A percentile compares a stretch with the other conserved stretches of the same genome.
Conservation (phyloP, 2,329 filamentous ascomycete species). For the Nakataea oryzae region DNA sequence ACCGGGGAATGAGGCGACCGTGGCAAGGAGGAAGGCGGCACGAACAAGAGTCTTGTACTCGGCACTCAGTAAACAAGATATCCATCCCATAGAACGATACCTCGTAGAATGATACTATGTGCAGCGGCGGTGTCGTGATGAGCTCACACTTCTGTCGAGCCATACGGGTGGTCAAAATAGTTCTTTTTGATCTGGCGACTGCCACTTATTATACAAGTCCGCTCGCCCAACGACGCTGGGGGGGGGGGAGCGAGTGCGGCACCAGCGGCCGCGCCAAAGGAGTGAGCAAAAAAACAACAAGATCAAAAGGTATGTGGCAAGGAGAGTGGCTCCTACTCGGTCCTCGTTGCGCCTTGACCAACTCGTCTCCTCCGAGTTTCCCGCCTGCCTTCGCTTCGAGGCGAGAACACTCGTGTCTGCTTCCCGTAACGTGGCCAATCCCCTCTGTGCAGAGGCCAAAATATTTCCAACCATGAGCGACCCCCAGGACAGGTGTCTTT, state of each 20-base stretch:
- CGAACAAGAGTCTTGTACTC: too few relatives aligned
- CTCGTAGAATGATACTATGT: neutral
- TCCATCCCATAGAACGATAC: neutral
- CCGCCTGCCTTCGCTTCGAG: neutral
- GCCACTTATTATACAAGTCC: slow-evolving; percentile 8
- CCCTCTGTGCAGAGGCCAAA: too few relatives aligned
- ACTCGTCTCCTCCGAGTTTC: neutral
- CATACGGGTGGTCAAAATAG: neutral
- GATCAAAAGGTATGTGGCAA: neutral
- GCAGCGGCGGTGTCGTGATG: neutral
- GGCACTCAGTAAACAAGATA: neutral
- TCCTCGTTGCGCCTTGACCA: neutral
- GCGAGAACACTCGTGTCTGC: neutral
- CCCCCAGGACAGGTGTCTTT: neutral
- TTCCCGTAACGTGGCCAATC: neutral
- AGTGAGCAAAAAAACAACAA: slow-evolving; percentile 7
- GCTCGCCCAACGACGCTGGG: neutral
- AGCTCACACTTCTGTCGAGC: too few relatives aligned
- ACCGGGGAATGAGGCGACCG: too few relatives aligned
- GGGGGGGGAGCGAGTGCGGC: neutral
- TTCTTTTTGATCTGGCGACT: neutral
- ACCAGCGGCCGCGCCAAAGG: neutral
- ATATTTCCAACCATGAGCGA: neutral
- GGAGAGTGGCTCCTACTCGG: neutral
- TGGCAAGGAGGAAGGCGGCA: too few relatives aligned